These are phyloP conservation scores for Leishmania braziliensis DNA, from an alignment of 208 protist species.

Conservation along the genomic window DNA sequence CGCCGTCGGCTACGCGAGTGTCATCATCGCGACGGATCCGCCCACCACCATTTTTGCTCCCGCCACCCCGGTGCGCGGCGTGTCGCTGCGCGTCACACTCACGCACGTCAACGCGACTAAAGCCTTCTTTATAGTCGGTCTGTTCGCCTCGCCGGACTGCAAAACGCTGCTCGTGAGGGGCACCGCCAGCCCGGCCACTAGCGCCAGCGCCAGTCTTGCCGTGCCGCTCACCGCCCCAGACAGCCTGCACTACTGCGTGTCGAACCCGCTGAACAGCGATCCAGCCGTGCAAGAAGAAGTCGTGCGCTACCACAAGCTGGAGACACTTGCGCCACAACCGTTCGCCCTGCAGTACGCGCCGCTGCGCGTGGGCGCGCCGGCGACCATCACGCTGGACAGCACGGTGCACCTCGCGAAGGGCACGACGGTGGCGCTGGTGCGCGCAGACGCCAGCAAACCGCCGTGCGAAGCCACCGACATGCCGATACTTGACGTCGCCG, in stretches of 20 bases:
- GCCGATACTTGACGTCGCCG: conserved; percentile 8
- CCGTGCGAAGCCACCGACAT: background rate
- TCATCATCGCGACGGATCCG: conserved; percentile 30
- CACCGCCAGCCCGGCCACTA: background rate
- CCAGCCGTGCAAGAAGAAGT: background rate
- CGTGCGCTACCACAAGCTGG: conserved; percentile 4
- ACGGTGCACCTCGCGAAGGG: conserved; percentile 1
- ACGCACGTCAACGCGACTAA: conserved; percentile 2
- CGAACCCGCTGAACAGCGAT: conserved; percentile 5
- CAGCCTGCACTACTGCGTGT: conserved; percentile 4
- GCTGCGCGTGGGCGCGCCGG: background rate
- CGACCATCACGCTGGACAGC: conserved; percentile 15
- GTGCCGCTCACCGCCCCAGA: background rate
- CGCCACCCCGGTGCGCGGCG: conserved; percentile 13
- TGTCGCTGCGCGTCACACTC: background rate
- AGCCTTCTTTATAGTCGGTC: background rate
- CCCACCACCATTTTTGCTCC: conserved; percentile 32
- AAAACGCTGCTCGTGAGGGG: background rate
- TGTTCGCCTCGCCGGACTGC: background rate
- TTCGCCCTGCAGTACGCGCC: background rate
- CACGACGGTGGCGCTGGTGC: conserved; percentile 9
- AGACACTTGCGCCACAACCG: background rate
- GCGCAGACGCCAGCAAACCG: background rate
- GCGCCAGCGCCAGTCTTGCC: background rate
- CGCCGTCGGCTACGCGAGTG: conserved; percentile 20